Conservation (phyloP, 2,329 filamentous ascomycete genomes). For the Epichloe sylvatica region DNA sequence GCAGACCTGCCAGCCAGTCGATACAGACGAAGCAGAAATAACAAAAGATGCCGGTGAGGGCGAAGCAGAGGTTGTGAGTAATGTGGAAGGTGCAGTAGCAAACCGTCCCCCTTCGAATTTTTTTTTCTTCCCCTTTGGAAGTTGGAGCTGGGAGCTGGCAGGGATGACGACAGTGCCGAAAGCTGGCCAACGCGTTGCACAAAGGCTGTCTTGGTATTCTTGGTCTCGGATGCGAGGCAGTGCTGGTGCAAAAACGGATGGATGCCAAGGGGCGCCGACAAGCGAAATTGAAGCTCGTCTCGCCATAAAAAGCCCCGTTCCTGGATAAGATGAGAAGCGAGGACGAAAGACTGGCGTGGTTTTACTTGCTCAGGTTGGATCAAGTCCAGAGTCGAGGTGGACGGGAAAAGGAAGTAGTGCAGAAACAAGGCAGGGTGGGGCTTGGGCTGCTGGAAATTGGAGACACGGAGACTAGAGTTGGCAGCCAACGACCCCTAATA, state of each 20-base stretch:
- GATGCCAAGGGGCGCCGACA: not conserved
- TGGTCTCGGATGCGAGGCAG: slow-evolving; percentile 1
- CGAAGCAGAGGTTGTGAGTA: not conserved
- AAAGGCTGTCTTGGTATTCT: not conserved
- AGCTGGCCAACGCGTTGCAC: slow-evolving; percentile 1
- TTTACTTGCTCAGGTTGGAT: not conserved
- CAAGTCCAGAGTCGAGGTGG: not conserved
- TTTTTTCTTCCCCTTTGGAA: not conserved
- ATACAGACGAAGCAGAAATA: not conserved
- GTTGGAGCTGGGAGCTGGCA: not conserved
- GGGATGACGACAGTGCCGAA: slow-evolving; percentile 5
- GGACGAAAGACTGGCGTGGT: not conserved
- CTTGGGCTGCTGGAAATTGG: too few species aligned
- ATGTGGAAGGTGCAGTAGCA: not conserved
- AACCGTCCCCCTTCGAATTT: not conserved
- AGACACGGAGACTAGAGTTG: too few species aligned
- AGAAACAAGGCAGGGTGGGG: not conserved
- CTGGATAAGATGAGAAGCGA: not conserved
- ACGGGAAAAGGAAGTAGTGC: not conserved
- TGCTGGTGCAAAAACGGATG: not conserved
- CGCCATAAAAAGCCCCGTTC: not conserved
- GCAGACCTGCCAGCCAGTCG: not conserved
- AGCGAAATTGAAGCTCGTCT: slow-evolving; percentile 1
- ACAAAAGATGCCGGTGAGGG: not conserved
- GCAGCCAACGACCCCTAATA: too few species aligned